A percentile compares a stretch with the other conserved stretches of the same genome.
Conservation (phyloP, 108 stramenopile species). For the Conticribra weissflogii region DNA sequence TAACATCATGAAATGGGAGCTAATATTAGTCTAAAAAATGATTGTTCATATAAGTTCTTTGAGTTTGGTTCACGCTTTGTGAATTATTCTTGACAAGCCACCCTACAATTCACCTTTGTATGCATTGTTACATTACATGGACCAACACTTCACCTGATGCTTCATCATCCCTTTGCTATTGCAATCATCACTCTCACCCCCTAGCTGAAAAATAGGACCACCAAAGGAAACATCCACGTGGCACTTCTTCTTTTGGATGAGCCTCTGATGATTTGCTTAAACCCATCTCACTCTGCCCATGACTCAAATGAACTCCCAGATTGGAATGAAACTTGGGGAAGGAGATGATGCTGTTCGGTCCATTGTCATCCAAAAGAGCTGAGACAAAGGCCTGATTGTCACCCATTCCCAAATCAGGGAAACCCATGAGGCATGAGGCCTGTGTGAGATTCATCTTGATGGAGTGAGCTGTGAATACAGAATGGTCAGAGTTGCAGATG, state of each 20-base stretch:
- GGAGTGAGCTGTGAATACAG: constrained; percentile 22
- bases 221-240: neutral
- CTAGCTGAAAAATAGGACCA: too few relatives aligned
- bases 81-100: too few relatives aligned
- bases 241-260: neutral
- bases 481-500: neutral
- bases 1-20: too few relatives aligned
- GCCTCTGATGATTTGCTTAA: neutral
- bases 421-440: constrained; percentile 34
- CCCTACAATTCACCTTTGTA: too few relatives aligned
- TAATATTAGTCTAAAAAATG: too few relatives aligned
- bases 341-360: neutral
- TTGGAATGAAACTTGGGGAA: neutral
- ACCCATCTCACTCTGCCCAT: neutral
- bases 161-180: too few relatives aligned
- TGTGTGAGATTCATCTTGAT: constrained; percentile 8
- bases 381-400: constrained; percentile 90
- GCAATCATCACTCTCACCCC: too few relatives aligned
- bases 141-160: too few relatives aligned
- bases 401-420: constrained; percentile 48
- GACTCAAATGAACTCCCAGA: neutral
- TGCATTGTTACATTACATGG: too few relatives aligned
- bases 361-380: constrained; percentile 65
- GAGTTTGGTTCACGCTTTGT: too few relatives aligned
- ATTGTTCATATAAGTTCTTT: too few relatives aligned